Base-by-base conservation (phyloP, 2,329 filamentous ascomycete species). In the Cercospora nicotianae region DNA sequence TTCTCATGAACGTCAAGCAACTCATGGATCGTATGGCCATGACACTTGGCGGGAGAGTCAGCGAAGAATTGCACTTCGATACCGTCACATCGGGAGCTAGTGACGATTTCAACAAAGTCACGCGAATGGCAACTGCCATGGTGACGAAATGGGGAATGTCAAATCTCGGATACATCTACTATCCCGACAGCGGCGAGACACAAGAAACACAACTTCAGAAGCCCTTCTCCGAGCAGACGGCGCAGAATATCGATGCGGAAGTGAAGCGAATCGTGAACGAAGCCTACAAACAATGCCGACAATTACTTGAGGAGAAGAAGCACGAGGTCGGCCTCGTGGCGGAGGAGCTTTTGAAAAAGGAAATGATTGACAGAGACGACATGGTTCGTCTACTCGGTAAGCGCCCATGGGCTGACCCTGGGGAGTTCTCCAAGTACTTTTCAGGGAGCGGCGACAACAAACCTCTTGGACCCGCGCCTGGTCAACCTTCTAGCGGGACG, bases 11-110 rank as follows among this genome's bases (percentile, higher is more conserved):
- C 77, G 90, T 92, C 71, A 90, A 94, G 78, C 95, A 99, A 82
- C 86, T 99, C 51, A 97, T 98, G 92, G 95, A 99, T 80, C 93
- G 95, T 74, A 99, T 99, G 95, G 95, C 95, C 72, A 99, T 99
- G 95, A 97, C 94, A 2, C 89, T 99, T 65, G 95, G 94, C 74
- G 95, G 95, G 1, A 93, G 95, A 72, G 91, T 99, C 26, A 95
- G 91, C 20, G 95, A 99, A 82, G 95, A 99, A 81, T 83, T 99
- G 7, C 94, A 99, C 82, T 99, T 99, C 81, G 90, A 95, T 36
- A 96, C 93, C 0, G 95, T 99, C 20, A 99, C 95, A 1, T 95
- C 92, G 58, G 95, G 95, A 66, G 95, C 94, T 20, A 94, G 90
- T 64, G 95, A 98, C 79, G 95, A 99, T 79, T 99, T 99, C 87